Conservation (phyloP, 768 basidiomycete species). For the Calocybe indica region DNA sequence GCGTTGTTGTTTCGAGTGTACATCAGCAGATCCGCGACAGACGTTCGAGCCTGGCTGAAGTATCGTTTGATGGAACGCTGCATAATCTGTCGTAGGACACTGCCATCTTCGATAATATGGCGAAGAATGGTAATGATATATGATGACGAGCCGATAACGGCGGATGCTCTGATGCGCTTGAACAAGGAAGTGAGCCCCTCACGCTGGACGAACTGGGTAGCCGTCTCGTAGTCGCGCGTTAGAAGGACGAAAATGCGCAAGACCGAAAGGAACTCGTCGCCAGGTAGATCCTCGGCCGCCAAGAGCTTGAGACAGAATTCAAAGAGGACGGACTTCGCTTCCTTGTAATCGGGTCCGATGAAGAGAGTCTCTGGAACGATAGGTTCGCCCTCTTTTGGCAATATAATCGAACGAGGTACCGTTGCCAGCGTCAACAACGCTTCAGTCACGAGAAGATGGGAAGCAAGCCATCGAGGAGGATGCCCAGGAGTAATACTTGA, state of each 20-base stretch:
- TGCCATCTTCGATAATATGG: conserved; percentile 79
- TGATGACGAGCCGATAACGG: conserved; percentile 67
- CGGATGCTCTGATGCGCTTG: conserved; percentile 54
- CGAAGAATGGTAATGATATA: conserved; percentile 88
- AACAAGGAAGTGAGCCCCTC: conserved; percentile 64
- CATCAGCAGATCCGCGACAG: conserved; percentile 56
- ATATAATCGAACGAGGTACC: conserved; percentile 55
- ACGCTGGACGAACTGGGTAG: conserved; percentile 59
- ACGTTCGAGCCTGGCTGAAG: conserved; percentile 67
- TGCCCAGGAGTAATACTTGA: conserved; percentile 44
- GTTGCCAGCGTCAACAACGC: conserved; percentile 73
- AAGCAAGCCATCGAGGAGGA: conserved; percentile 83
- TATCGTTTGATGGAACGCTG: conserved; percentile 77
- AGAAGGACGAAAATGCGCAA: conserved; percentile 81
- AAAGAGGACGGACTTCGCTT: conserved; percentile 64
- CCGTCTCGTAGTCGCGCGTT: conserved; percentile 64
- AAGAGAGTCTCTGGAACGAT: conserved; percentile 44
- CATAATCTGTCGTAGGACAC: conserved; percentile 66
- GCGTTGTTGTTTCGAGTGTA: conserved; percentile 76
- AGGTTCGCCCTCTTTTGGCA: conserved; percentile 70
- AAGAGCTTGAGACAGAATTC: conserved; percentile 75
- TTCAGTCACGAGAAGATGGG: conserved; percentile 82
- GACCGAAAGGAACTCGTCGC: conserved; percentile 78
- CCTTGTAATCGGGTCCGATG: conserved; percentile 54
- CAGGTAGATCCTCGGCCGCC: conserved; percentile 52